Percentiles rank a stretch among this genome's conserved stretches.
These are phyloP conservation scores for Macrolepiota dolichaula DNA, from an alignment of 768 basidiomycete genomes.

Conservation along the genomic window DNA sequence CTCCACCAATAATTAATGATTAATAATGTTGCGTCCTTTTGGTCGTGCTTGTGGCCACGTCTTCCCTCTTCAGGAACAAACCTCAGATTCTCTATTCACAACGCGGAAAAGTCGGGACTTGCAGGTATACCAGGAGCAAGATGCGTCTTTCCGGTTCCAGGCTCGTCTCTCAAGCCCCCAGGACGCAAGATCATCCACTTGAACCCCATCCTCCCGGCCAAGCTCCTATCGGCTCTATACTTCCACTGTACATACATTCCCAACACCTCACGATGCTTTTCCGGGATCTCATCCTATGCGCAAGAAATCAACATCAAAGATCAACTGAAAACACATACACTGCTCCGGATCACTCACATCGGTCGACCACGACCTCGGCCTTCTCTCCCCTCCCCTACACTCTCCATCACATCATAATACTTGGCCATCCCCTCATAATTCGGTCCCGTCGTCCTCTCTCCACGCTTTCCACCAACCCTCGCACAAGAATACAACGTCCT, in stretches of 20 bases:
- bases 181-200: constrained; percentile 66
- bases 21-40: constrained; percentile 50
- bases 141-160: constrained; percentile 48
- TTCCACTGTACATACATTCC: constrained; percentile 42
- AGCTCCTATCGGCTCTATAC: constrained; percentile 44
- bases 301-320: no score
- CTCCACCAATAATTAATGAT: constrained; percentile 53
- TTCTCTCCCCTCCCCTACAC: constrained; percentile 35
- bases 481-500: constrained; percentile 43
- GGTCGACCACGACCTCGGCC: constrained; percentile 53
- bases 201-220: constrained; percentile 47
- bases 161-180: constrained; percentile 42
- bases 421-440: constrained; percentile 63
- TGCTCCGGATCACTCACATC: constrained; percentile 49
- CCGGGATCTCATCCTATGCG: constrained; percentile 37
- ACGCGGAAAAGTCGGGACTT: constrained; percentile 14
- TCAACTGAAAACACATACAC: constrained; percentile 37
- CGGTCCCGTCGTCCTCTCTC: constrained; percentile 49
- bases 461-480: constrained; percentile 55
- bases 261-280: constrained; percentile 37
- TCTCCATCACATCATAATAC: constrained; percentile 65
- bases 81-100: neutral
- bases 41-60: constrained; percentile 51
- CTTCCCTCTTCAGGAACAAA: constrained; percentile 40
- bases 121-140: constrained; percentile 42